Conservation (phyloP, 192 early-diverging fungal species). For the Podila minutissima region DNA sequence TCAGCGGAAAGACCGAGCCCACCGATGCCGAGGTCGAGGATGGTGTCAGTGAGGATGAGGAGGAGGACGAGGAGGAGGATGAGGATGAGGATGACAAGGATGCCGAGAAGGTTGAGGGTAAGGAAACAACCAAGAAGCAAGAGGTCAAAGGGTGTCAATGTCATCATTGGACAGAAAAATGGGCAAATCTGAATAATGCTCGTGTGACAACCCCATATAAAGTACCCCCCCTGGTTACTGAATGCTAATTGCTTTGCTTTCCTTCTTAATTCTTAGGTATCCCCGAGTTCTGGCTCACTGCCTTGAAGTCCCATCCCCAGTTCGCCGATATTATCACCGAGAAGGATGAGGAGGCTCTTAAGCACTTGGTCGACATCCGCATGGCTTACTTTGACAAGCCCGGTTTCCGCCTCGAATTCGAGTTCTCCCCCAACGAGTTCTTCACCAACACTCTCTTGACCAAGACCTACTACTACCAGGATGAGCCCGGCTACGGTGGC, state of each 20-base stretch:
- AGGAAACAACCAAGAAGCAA: slow-evolving; percentile 8
- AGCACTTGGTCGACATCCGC: slow-evolving; percentile 91
- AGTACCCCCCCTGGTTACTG: not conserved
- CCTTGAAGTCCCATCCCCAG: slow-evolving; percentile 87
- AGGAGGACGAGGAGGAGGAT: slow-evolving; percentile 60
- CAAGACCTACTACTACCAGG: slow-evolving; percentile 95
- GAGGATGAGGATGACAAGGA: slow-evolving; percentile 53
- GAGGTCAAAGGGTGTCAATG: not conserved
- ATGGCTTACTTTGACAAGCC: slow-evolving; percentile 87
- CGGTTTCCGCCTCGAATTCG: slow-evolving; percentile 95
- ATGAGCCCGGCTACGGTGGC: slow-evolving; percentile 80
- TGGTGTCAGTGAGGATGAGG: slow-evolving; percentile 69
- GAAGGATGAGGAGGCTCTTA: slow-evolving; percentile 89
- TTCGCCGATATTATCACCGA: slow-evolving; percentile 91
- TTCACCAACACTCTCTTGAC: slow-evolving; percentile 88
- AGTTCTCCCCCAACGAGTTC: slow-evolving; percentile 89
- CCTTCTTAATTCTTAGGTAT: slow-evolving; percentile 66
- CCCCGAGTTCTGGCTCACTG: slow-evolving; percentile 97
- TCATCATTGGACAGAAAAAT: too few species aligned
- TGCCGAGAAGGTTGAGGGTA: slow-evolving; percentile 37
- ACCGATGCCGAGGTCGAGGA: slow-evolving; percentile 81
- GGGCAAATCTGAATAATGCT: not conserved
- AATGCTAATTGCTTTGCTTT: not conserved
- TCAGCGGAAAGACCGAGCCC: slow-evolving; percentile 87
- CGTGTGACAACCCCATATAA: not conserved